Evolutionary conservation across 805 yeast genomes (phyloP).

Genomic region (Trichomonascus vanleenenianus): DNA sequence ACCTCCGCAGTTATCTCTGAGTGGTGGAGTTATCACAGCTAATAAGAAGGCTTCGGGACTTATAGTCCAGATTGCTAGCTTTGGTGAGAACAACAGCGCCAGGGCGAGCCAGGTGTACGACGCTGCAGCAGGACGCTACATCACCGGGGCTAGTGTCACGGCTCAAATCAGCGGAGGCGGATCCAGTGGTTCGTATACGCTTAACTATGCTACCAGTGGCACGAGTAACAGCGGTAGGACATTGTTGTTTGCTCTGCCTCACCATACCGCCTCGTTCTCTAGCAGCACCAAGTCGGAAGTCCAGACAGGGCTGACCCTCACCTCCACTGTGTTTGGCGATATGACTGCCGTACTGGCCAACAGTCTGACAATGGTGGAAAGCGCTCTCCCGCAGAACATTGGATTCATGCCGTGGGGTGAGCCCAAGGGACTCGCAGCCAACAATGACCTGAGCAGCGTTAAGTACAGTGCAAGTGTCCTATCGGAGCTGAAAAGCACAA

Average conservation of each 20-base stretch:
- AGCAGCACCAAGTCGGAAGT: slow-evolving; percentile 16
- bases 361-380: slow-evolving; percentile 27
- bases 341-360: slow-evolving; percentile 31
- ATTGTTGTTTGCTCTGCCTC: slow-evolving; percentile 54
- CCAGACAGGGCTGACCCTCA: slow-evolving; percentile 17
- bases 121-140: slow-evolving; percentile 54
- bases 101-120: slow-evolving; percentile 37
- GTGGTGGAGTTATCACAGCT: not conserved
- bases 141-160: slow-evolving; percentile 35
- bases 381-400: slow-evolving; percentile 35
- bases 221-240: slow-evolving; percentile 33
- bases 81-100: slow-evolving; percentile 2
- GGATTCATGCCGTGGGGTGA: slow-evolving; percentile 48
- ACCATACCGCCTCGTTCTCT: slow-evolving; percentile 40
- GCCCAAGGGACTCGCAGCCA: slow-evolving; percentile 36
- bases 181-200: slow-evolving; percentile 27
- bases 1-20: not conserved
- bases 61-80: not conserved
- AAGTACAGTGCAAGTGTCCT: slow-evolving; percentile 24
- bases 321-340: slow-evolving; percentile 41
- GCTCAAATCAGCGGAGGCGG: slow-evolving; percentile 30
- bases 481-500: slow-evolving; percentile 16
- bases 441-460: slow-evolving; percentile 35
- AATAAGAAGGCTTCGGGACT: not conserved
- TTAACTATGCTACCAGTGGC: slow-evolving; percentile 40